phyloP scores from a whole-genome alignment of 176 grass and related monocot genomes.

The Oropetium thomaeum region DNA sequence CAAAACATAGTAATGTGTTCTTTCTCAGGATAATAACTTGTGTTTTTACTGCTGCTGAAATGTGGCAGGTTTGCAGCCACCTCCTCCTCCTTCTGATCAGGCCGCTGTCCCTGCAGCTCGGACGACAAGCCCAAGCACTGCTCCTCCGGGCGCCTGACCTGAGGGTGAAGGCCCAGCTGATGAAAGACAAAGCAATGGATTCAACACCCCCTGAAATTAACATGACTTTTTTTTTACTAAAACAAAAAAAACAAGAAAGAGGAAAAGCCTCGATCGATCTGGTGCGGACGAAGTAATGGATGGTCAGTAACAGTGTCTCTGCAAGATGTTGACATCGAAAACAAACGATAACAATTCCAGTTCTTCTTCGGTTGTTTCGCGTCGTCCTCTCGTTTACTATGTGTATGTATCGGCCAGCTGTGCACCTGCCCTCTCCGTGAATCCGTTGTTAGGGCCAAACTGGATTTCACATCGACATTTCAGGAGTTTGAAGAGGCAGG shows the following conservation, averaged over 20 bases:
- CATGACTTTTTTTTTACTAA: neutral
- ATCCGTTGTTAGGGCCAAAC: conserved; percentile 20
- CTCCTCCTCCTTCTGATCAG: conserved; percentile 18
- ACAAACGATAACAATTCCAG: neutral
- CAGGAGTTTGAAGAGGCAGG: neutral
- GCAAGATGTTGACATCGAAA: conserved; percentile 19
- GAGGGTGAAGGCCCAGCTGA: neutral
- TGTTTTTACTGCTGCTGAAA: neutral
- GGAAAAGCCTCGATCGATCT: conserved; percentile 30
- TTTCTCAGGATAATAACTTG: neutral
- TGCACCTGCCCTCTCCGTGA: neutral
- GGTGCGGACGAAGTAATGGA: conserved; percentile 49
- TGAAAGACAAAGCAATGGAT: conserved; percentile 6
- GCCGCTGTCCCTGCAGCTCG: conserved; percentile 5
- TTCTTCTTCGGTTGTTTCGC: neutral
- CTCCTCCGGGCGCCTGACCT: conserved; percentile 32
- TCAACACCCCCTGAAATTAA: conserved; percentile 13
- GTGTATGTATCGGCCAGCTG: neutral
- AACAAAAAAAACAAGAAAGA: too few species aligned
- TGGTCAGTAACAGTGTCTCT: conserved; percentile 46
- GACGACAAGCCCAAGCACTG: neutral
- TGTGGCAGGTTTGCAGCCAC: conserved; percentile 31
- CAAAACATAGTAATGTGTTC: neutral
- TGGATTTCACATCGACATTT: neutral
- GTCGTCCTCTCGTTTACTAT: too few species aligned